Evolutionary conservation across 2,329 filamentous ascomycete genomes (phyloP), one percentile per base, ranked within the genome.

Genomic region (Clathrospora elynae): DNA sequence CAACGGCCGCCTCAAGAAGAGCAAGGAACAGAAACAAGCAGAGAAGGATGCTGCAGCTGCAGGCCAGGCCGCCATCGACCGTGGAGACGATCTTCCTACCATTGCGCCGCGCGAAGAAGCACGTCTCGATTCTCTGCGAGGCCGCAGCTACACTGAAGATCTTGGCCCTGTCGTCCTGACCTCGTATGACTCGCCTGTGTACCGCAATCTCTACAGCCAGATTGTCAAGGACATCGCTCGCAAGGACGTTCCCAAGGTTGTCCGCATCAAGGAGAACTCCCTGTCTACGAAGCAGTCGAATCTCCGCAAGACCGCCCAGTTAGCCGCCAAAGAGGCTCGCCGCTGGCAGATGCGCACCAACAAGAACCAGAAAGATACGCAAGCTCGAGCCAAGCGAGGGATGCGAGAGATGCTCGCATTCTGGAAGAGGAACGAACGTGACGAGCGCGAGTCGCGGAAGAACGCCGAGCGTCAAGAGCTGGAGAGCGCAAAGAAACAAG

Each of bases 401-500:
- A 99, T 99, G 93, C 85, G 93, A 67, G 93, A 99, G 73, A 99
- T 99, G 93, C 93, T 96, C 82, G 85, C 88, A 44, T 99, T 97
- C 80, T 99, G 93, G 93, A 97, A 97, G 74, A 87, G 92, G 43
- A 99, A 99, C 69, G 93, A 99, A 71, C 87, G 92, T 38, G 93
- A 99, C 68, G 93, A 99, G 69, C 88, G 93, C 48, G 93, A 99
- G 69, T 78, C 95, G 53, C 86, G 93, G 57, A 95, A 96, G 75
- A 85, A 91, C 37, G 93, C 93, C 4, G 93, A 99, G 76, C 89
- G 87, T 69, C 90, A 96, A 70, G 93, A 97, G 74, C 82, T 99
- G 33, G 93, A 99, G 69, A 95, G 93, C 63, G 93, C 93, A 12
- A 91, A 93, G 73, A 95, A 92, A 73, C 91, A 92, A 47, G 93